Conservation (phyloP, 495 filamentous ascomycete genomes). For the Penicillium psychrofluorescens region DNA sequence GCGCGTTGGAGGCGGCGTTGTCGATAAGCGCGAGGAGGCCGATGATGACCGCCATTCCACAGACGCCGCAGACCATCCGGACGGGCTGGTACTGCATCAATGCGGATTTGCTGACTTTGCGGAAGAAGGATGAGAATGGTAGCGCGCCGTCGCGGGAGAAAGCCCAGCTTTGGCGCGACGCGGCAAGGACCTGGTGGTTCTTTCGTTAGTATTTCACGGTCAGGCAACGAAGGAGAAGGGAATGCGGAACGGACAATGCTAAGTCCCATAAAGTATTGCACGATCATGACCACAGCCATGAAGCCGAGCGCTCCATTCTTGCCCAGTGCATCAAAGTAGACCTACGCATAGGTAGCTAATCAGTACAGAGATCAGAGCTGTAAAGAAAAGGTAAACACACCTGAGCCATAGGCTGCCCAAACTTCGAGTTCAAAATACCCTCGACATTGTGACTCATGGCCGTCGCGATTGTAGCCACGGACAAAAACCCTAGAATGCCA, state of each 20-base stretch:
- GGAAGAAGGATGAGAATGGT: conserved; percentile 55
- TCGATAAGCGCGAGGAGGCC: conserved; percentile 55
- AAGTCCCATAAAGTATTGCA: conserved; percentile 42
- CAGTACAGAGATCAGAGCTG: neutral
- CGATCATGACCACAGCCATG: conserved; percentile 32
- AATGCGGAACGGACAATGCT: conserved; percentile 21
- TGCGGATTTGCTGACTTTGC: conserved; percentile 41
- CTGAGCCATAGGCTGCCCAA: conserved; percentile 43
- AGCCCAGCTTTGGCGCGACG: conserved; percentile 53
- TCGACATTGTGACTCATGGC: conserved; percentile 31
- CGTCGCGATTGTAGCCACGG: conserved; percentile 37
- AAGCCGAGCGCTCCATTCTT: conserved; percentile 39
- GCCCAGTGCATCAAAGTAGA: conserved; percentile 40
- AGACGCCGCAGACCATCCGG: conserved; percentile 54
- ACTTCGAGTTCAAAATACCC: conserved; percentile 22
- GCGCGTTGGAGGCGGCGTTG: conserved; percentile 48
- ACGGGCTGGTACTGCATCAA: conserved; percentile 53
- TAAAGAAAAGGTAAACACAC: conserved; percentile 8
- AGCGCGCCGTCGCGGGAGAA: conserved; percentile 55
- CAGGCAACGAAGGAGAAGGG: neutral
- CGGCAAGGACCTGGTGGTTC: conserved; percentile 40
- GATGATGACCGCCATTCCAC: conserved; percentile 42
- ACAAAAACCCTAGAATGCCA: conserved; percentile 48
- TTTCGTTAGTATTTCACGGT: conserved; percentile 1
- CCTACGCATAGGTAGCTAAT: conserved; percentile 7